These are phyloP conservation scores for Lachancea kluyveri DNA, from an alignment of 805 yeast species.

Conservation along the genomic window DNA sequence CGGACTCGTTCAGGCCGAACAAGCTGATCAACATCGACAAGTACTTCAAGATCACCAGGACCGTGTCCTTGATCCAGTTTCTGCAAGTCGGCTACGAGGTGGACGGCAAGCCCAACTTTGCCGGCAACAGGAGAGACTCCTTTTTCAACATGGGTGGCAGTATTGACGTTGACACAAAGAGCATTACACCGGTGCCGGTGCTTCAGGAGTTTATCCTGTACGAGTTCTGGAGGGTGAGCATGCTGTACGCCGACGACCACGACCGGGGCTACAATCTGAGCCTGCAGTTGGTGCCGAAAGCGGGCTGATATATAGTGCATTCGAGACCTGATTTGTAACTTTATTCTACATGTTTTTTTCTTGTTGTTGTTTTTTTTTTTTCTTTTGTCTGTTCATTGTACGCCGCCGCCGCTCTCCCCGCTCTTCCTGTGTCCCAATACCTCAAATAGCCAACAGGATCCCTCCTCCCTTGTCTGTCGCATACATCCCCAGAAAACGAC, in stretches of 20 bases:
- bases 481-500: no score
- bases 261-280: conserved; percentile 74
- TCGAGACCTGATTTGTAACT: no score
- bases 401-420: no score
- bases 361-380: no score
- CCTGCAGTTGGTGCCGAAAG: conserved; percentile 39
- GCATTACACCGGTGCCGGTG: conserved; percentile 29
- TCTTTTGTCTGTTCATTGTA: no score
- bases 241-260: conserved; percentile 49
- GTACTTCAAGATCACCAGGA: conserved; percentile 57
- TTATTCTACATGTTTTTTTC: no score
- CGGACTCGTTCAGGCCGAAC: conserved; percentile 42
- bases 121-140: conserved; percentile 20
- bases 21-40: conserved; percentile 67
- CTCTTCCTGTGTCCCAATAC: no score
- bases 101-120: conserved; percentile 9
- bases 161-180: conserved; percentile 23
- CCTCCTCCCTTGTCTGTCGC: no score
- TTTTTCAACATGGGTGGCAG: conserved; percentile 23
- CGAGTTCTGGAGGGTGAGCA: conserved; percentile 67
- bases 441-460: no score
- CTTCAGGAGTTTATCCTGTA: conserved; percentile 49
- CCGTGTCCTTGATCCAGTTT: conserved; percentile 60
- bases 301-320: no score
- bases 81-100: conserved; percentile 54